Evolutionary conservation across 2,329 filamentous ascomycete species (phyloP).

Genomic region (Paramyrothecium roridum): DNA sequence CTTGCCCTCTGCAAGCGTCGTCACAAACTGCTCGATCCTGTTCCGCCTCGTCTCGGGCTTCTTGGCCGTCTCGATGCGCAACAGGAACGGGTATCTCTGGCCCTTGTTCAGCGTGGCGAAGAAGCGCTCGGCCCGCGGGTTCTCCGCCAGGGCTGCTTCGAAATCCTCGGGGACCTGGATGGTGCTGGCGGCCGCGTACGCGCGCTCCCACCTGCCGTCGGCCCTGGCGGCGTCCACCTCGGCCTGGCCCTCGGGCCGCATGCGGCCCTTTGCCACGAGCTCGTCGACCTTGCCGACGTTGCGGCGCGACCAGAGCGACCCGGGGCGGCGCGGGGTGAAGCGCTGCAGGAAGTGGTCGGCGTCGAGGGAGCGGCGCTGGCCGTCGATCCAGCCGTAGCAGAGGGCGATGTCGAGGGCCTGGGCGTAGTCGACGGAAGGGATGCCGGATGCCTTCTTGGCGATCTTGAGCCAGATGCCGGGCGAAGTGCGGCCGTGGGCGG

Average conservation of each 20-base stretch:
- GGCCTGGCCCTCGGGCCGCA: constrained; percentile 43
- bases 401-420: constrained; percentile 55
- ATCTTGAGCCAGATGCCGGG: constrained; percentile 45
- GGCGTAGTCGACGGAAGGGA: constrained; percentile 42
- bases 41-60: constrained; percentile 27
- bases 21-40: constrained; percentile 38
- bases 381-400: constrained; percentile 63
- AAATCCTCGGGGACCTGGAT: constrained; percentile 49
- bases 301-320: constrained; percentile 57
- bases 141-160: constrained; percentile 32
- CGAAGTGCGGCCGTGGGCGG: constrained; percentile 25
- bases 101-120: constrained; percentile 42
- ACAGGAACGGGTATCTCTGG: constrained; percentile 43
- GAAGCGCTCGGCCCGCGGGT: constrained; percentile 28
- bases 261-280: constrained; percentile 42
- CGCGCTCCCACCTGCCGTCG: constrained; percentile 56
- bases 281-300: constrained; percentile 51
- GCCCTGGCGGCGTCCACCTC: constrained; percentile 52
- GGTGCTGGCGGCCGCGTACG: constrained; percentile 48
- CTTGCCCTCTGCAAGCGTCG: constrained; percentile 30
- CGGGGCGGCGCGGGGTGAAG: constrained; percentile 54
- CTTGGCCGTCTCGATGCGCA: constrained; percentile 40
- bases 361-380: constrained; percentile 44
- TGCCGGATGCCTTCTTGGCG: constrained; percentile 41
- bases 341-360: constrained; percentile 48